These are phyloP conservation scores for Dothidotthia symphoricarpi DNA, from an alignment of 2,329 filamentous ascomycete species.

Conservation along the genomic window DNA sequence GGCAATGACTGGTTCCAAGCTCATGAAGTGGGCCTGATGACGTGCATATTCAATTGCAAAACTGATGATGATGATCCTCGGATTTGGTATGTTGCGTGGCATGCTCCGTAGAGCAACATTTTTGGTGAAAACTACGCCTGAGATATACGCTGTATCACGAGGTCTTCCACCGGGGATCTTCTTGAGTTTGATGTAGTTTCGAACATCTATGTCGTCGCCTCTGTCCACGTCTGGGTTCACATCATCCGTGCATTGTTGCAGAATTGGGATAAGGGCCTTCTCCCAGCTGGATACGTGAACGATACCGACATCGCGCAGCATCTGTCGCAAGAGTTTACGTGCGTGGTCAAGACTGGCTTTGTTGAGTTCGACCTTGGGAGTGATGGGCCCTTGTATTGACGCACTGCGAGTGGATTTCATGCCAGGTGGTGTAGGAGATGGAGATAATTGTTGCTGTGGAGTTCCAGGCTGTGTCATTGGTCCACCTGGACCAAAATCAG, in stretches of 20 bases:
- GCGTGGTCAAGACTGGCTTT: slow-evolving; percentile 86
- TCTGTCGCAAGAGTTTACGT: slow-evolving; percentile 76
- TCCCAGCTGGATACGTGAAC: slow-evolving; percentile 78
- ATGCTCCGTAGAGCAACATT: slow-evolving; percentile 96
- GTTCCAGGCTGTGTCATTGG: slow-evolving; percentile 19
- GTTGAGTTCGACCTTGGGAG: slow-evolving; percentile 80
- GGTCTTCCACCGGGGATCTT: slow-evolving; percentile 90
- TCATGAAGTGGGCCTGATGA: slow-evolving; percentile 95
- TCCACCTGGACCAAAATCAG: slow-evolving; percentile 31
- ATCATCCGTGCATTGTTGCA: slow-evolving; percentile 88
- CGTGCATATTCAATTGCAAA: slow-evolving; percentile 96
- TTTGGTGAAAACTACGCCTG: slow-evolving; percentile 95
- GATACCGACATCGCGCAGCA: slow-evolving; percentile 74
- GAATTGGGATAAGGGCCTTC: slow-evolving; percentile 82
- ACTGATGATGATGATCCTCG: slow-evolving; percentile 86
- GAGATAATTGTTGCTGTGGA: slow-evolving; percentile 25
- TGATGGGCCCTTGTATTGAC: slow-evolving; percentile 72
- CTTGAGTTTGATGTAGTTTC: slow-evolving; percentile 96
- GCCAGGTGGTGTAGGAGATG: slow-evolving; percentile 28
- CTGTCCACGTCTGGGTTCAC: slow-evolving; percentile 88
- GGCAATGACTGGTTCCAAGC: slow-evolving; percentile 90
- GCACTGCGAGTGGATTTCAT: slow-evolving; percentile 65
- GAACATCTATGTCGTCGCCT: slow-evolving; percentile 94
- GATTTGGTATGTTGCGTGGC: slow-evolving; percentile 78
- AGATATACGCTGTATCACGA: slow-evolving; percentile 92